Evolutionary conservation across 169 alveolate species (phyloP).

Genomic region (Plasmodium gonderi): DNA sequence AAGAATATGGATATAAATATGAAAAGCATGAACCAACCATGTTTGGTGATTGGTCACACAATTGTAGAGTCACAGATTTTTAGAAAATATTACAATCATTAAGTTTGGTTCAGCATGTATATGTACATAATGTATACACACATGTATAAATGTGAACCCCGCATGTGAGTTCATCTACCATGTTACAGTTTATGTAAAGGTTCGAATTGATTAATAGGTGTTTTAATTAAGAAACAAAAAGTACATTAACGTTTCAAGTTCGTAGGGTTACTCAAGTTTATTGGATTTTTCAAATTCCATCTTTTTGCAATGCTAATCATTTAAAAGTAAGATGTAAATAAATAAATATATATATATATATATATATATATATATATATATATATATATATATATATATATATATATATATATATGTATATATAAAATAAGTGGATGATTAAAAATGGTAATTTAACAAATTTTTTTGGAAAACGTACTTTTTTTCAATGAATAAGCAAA

Average conservation of each 20-base stretch:
- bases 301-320: neutral
- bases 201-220: neutral
- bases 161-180: neutral
- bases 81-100: neutral
- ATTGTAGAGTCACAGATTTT: constrained; percentile 86
- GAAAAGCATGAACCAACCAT: constrained; percentile 86
- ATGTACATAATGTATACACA: neutral
- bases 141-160: too few relatives aligned
- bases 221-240: neutral
- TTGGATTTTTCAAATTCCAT: neutral
- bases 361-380: too few relatives aligned
- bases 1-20: constrained; percentile 81
- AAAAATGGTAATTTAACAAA: too few relatives aligned
- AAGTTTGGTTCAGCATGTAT: neutral
- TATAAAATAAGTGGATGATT: too few relatives aligned
- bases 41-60: constrained; percentile 88
- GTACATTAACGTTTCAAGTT: neutral
- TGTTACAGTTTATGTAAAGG: neutral
- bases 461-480: too few relatives aligned
- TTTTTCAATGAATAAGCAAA: too few relatives aligned
- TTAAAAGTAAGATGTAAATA: neutral
- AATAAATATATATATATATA: too few relatives aligned
- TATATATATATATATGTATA: too few relatives aligned
- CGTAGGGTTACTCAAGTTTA: neutral
- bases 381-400: too few relatives aligned